Evolutionary conservation across 1,284 basidiomycete species (phyloP), one percentile per base, ranked within the genome.

Genomic region (Somion occarium): DNA sequence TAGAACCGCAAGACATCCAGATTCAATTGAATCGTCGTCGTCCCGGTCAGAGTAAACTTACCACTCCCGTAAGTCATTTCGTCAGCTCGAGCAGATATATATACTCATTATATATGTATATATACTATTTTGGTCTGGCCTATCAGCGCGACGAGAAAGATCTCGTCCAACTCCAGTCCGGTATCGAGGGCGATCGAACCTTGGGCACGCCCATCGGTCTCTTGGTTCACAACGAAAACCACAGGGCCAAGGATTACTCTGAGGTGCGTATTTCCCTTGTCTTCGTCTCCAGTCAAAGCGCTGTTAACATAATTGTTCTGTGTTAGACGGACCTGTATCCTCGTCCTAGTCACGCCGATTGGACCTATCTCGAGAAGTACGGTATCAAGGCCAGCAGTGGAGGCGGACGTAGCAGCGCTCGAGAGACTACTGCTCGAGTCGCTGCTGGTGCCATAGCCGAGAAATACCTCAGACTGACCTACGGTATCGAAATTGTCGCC

Each of bases 401-500:
- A 39, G 97, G 97, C 39, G 97, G 97, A 1, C 79, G 97, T 23
- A 93, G 91, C 62, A 91, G 88, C 62, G 97, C 97, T 18, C 83
- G 97, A 37, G 97, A 99, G 73, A 99, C 97, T 18, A 96, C 99
- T 59, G 92, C 91, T 20, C 87, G 96, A 54, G 97, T 99, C 27
- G 97, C 97, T 12, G 97, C 97, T 2, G 97, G 97, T 44, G 94
- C 97, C 4, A 96, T 99, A 57, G 97, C 97, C 1, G 97, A 99
- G 71, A 93, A 88, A 70, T 99, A 98, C 72, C 80, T 99, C 49
- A 91, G 85, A 62, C 73, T 85, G 53, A 93, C 85, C 7, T 88
- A 89, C 66, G 93, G 93, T 19, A 82, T 98, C 54, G 93, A 98
- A 70, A 95, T 99, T 59, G 91, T 99, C 37, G 95, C 95, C 0